These are phyloP conservation scores for Penicillium sp. DNA, from an alignment of 2,329 filamentous ascomycete genomes.

Conservation along the genomic window DNA sequence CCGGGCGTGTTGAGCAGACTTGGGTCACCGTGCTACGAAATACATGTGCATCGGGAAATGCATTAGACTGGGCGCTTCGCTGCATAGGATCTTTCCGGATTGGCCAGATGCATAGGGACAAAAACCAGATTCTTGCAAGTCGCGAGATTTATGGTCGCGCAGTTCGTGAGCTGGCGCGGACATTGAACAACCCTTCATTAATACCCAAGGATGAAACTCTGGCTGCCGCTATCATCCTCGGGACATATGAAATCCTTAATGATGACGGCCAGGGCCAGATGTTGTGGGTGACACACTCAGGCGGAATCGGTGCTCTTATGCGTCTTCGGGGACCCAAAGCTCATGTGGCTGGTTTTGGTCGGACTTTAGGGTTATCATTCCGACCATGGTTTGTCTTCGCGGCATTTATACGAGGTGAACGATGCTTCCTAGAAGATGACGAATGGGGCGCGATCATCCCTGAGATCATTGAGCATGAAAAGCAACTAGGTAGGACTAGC, in stretches of 20 bases:
- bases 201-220: neutral
- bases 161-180: constrained; percentile 11
- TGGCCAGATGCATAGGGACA: constrained; percentile 17
- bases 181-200: constrained; percentile 15
- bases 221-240: neutral
- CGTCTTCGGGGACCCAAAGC: neutral
- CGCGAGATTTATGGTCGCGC: constrained; percentile 24
- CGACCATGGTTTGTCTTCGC: neutral
- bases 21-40: neutral
- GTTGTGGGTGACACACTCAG: neutral
- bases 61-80: neutral
- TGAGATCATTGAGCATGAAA: neutral
- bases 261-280: neutral
- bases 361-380: neutral
- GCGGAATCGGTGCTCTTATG: neutral
- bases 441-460: neutral
- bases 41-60: neutral
- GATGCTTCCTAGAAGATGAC: neutral
- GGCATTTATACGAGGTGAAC: neutral
- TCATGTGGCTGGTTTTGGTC: neutral
- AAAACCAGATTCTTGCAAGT: constrained; percentile 16
- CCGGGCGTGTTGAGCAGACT: neutral
- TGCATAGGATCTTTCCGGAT: constrained; percentile 12
- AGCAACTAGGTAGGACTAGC: neutral
- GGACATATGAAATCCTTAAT: neutral